Evolutionary conservation across 176 grass and related monocot genomes (phyloP), one percentile per base, ranked within the genome.

Genomic region (Melocanna baccifera): DNA sequence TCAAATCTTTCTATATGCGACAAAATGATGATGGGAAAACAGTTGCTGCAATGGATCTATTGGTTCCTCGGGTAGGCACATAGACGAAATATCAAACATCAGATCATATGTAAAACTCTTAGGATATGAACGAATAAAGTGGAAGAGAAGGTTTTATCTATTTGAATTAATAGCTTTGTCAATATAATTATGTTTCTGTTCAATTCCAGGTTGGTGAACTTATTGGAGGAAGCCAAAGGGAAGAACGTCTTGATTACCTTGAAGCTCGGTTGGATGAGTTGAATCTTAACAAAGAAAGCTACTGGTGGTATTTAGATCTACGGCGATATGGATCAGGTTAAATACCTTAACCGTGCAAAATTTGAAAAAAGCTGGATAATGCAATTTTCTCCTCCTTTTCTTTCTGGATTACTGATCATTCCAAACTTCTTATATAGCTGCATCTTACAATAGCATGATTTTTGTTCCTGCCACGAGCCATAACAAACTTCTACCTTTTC

Each of bases 201-300:
- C 16, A 70, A 84, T 84, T 81, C 48, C 73, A 99, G 96, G 83
- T 99, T 66, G 96, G 96, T 64, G 96, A 99, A 81, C 89, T 96
- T 77, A 95, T 96, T 86, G 96, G 96, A 69, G 96, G 96, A 95
- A 99, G 96, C 84, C 96, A 99, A 78, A 99, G 96, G 83, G 96
- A 99, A 92, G 96, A 99, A 67, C 91, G 96, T 14, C 87, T 99
- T 74, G 88, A 96, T 87, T 83, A 92, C 89, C 89, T 99, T 78
- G 96, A 95, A 86, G 88, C 67, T 42, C 89, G 96, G 25, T 71
- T 99, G 71, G 96, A 99, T 41, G 87, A 96, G 83, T 77, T 89
- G 82, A 94, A 99, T 83, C 93, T 96, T 45, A 87, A 87, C 73
- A 99, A 99, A 77, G 91, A 99, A 66, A 96, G 75, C 86, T 99